These are phyloP conservation scores for Fusarium pininemorale DNA, from an alignment of 2,329 filamentous ascomycete genomes.

Conservation along the genomic window DNA sequence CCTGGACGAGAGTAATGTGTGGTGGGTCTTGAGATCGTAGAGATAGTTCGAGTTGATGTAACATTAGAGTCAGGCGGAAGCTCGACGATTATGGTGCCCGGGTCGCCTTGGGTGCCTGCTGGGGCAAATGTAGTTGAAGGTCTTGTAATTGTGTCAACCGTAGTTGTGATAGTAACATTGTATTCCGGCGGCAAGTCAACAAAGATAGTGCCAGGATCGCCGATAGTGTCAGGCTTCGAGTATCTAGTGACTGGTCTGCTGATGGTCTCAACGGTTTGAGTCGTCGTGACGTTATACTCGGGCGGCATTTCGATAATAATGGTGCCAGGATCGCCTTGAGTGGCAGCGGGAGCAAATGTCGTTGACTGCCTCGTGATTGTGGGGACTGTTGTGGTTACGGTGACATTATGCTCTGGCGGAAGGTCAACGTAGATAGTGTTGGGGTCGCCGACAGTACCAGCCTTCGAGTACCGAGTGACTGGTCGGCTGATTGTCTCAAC, in stretches of 20 bases:
- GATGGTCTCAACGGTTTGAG: constrained; percentile 9
- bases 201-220: constrained; percentile 6
- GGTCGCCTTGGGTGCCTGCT: constrained; percentile 8
- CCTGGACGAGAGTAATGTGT: constrained; percentile 1
- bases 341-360: not conserved
- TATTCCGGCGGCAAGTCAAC: constrained; percentile 18
- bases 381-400: not conserved
- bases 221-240: not conserved
- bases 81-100: constrained; percentile 11
- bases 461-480: not conserved
- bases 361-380: constrained; percentile 7
- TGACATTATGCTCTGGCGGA: constrained; percentile 16
- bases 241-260: constrained; percentile 4
- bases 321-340: constrained; percentile 21
- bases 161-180: constrained; percentile 9
- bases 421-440: constrained; percentile 14
- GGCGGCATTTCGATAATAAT: constrained; percentile 11
- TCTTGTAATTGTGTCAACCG: constrained; percentile 2
- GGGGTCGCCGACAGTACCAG: constrained; percentile 1
- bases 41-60: not conserved
- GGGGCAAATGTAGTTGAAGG: constrained; percentile 10
- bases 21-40: constrained; percentile 8
- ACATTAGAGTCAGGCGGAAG: constrained; percentile 5
- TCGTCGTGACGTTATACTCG: constrained; percentile 12
- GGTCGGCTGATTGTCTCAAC: constrained; percentile 9